These are phyloP conservation scores for Phytophthora podocarpi DNA, from an alignment of 352 stramenopile species.

Conservation along the genomic window DNA sequence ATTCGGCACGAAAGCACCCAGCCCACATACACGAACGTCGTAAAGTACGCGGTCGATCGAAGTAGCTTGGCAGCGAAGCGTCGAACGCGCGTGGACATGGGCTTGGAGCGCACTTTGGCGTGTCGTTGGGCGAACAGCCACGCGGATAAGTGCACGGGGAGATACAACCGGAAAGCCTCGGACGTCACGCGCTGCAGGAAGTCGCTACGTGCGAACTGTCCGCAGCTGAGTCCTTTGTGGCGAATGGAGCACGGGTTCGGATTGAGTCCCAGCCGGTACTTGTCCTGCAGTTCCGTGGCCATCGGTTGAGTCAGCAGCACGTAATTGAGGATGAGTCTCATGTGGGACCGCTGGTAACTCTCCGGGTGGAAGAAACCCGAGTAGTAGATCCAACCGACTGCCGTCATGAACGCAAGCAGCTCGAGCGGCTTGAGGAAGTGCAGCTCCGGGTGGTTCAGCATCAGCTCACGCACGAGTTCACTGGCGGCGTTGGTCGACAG, in stretches of 20 bases:
- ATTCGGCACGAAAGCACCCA: conserved; percentile 56
- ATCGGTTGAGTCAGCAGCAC: conserved; percentile 44
- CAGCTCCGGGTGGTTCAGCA: conserved; percentile 41
- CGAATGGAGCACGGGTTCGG: conserved; percentile 50
- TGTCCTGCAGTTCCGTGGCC: conserved; percentile 40
- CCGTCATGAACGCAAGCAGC: conserved; percentile 54
- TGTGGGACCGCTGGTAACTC: conserved; percentile 58
- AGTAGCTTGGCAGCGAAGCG: conserved; percentile 45
- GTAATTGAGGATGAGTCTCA: conserved; percentile 69
- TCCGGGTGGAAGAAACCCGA: conserved; percentile 65
- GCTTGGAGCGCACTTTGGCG: conserved; percentile 41
- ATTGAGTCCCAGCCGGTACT: conserved; percentile 53
- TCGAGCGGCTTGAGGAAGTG: conserved; percentile 42
- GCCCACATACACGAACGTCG: conserved; percentile 53
- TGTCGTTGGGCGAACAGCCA: conserved; percentile 54
- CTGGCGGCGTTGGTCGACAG: conserved; percentile 56
- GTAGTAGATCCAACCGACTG: conserved; percentile 66
- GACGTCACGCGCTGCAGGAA: conserved; percentile 46
- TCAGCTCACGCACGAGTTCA: conserved; percentile 33
- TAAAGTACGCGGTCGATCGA: conserved; percentile 59
- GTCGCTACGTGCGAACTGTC: conserved; percentile 44
- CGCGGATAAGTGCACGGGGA: conserved; percentile 62
- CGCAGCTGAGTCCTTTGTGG: conserved; percentile 45
- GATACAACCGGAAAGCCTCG: conserved; percentile 53
- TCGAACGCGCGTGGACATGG: conserved; percentile 27